Evolutionary conservation across 768 basidiomycete genomes (phyloP).

Genomic region (Naematelia encephala): DNA sequence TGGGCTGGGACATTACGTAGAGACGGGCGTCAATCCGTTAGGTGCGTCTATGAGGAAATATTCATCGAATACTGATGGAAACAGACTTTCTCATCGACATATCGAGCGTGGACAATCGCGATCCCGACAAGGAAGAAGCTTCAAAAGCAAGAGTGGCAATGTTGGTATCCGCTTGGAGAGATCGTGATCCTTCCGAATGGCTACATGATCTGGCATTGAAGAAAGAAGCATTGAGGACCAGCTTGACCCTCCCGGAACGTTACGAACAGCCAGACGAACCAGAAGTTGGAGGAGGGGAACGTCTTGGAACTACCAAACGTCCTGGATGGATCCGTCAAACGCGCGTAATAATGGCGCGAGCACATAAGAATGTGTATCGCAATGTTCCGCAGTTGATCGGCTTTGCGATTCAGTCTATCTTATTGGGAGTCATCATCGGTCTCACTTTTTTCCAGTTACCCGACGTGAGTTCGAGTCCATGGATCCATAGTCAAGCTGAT

Average conservation of each 20-base stretch:
- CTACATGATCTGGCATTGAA: not conserved
- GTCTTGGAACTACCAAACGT: slow-evolving; percentile 11
- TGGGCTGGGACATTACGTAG: slow-evolving; percentile 44
- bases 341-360: slow-evolving; percentile 33
- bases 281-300: slow-evolving; percentile 12
- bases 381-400: slow-evolving; percentile 38
- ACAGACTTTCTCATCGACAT: slow-evolving; percentile 54
- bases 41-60: slow-evolving; percentile 22
- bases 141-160: slow-evolving; percentile 48
- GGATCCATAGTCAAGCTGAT: not conserved
- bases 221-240: not conserved
- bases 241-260: not conserved
- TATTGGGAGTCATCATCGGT: slow-evolving; percentile 50
- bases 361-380: slow-evolving; percentile 45
- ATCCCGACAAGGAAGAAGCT: slow-evolving; percentile 50
- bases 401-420: slow-evolving; percentile 21
- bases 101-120: slow-evolving; percentile 53
- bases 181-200: slow-evolving; percentile 6
- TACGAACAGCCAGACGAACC: slow-evolving; percentile 13
- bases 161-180: slow-evolving; percentile 52
- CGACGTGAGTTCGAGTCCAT: slow-evolving; percentile 34
- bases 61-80: not conserved
- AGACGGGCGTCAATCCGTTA: slow-evolving; percentile 54
- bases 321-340: slow-evolving; percentile 43
- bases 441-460: slow-evolving; percentile 52